These are phyloP conservation scores for Amyloporia xantha DNA, from an alignment of 768 basidiomycete genomes.

Conservation along the genomic window DNA sequence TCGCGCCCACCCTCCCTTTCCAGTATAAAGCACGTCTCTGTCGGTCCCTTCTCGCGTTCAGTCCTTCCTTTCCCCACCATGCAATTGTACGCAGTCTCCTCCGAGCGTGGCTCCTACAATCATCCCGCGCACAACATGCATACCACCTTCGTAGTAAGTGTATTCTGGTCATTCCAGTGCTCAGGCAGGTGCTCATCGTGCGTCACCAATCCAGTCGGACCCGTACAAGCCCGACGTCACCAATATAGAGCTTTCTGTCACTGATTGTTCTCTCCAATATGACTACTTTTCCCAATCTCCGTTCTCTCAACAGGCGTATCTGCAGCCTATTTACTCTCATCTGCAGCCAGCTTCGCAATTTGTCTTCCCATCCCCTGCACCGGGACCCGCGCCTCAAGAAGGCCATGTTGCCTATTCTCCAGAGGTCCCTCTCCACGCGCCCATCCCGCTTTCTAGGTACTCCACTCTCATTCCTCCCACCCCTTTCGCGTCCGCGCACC, in stretches of 20 bases:
- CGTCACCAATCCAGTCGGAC: too few species aligned
- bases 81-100: background rate
- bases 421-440: conserved; percentile 16
- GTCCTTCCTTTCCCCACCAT: background rate
- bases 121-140: background rate
- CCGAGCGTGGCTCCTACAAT: background rate
- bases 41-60: background rate
- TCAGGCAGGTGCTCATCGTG: too few species aligned
- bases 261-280: conserved; percentile 1
- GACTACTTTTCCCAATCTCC: conserved; percentile 1
- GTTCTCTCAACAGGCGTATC: conserved; percentile 6
- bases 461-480: conserved; percentile 12
- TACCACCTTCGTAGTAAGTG: background rate
- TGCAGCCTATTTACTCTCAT: conserved; percentile 1
- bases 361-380: background rate
- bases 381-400: background rate
- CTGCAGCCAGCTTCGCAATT: background rate
- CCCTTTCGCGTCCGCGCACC: background rate
- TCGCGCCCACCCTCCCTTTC: background rate
- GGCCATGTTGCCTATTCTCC: background rate
- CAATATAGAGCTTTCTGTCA: too few species aligned
- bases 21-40: background rate
- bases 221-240: too few species aligned
- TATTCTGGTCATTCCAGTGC: background rate
- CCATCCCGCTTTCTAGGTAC: conserved; percentile 18